Evolutionary conservation across 2,329 filamentous ascomycete genomes (phyloP), one percentile per base, ranked within the genome.

Genomic region (Exserohilum rostratum): DNA sequence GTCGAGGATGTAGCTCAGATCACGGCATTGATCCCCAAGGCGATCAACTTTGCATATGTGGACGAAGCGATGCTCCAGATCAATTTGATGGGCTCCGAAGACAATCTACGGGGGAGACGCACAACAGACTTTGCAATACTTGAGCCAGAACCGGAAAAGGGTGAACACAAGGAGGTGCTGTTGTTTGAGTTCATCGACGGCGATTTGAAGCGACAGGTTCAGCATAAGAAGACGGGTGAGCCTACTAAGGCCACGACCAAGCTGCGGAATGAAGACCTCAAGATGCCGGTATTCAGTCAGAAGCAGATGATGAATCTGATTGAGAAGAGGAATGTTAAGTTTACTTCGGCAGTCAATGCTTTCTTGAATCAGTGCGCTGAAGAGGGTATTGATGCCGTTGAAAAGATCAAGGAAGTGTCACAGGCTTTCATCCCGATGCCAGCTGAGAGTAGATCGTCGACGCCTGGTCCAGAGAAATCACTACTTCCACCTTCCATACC

Each of bases 101-200:
- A 86, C 60, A 81, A 85, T 6, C 83, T 90, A 69, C 85, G 86
- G 68, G 81, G 83, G 15, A 80, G 81, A 46, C 78, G 80, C 58
- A 80, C 81, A 10, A 79, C 80, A 47, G 78, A 83, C 53, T 74
- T 74, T 53, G 64, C 69, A 27, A 70, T 75, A 13, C 57, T 67
- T 2, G 67, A 71, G 42, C 68, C 69, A 6, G 72, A 78, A 31
- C 69, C 71, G 30, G 74, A 74, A 5, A 65, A 72, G 35, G 66
- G 78, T 56, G 77, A 79, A 31, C 80, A 79, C 2, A 83, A 83
- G 46, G 87, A 96, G 64, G 88, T 96, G 13, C 77, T 99, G 20
- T 85, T 93, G 31, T 96, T 99, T 67, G 95, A 98, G 72, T 98
- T 96, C 64, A 77, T 96, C 15, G 95, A 98, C 72, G 93, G 90